A percentile compares a stretch with the other conserved stretches of the same genome.
phyloP scores from a whole-genome alignment of 208 protist genomes.

The Trypanosoma rangeli region DNA sequence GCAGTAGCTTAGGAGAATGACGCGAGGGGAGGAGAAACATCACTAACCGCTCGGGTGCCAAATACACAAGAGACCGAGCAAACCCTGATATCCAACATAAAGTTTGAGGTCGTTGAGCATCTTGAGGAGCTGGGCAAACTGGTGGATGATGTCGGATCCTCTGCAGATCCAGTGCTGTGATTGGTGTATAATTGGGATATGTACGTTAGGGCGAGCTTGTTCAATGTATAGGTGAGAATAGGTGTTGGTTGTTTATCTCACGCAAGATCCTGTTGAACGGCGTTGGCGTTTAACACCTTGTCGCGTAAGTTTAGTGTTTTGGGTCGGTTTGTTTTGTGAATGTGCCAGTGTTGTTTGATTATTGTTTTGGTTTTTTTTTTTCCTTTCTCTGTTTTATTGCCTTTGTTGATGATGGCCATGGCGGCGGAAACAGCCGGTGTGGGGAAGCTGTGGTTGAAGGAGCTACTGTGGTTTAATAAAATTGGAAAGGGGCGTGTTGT shows the following conservation, averaged over 20 bases:
- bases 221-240: too few species aligned
- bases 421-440: background rate
- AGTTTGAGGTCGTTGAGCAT: background rate
- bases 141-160: background rate
- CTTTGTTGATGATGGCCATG: background rate
- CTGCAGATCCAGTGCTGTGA: too few species aligned
- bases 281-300: too few species aligned
- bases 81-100: background rate
- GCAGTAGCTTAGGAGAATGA: background rate
- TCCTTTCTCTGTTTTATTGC: background rate
- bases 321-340: too few species aligned
- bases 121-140: background rate
- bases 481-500: background rate
- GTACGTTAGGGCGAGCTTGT: too few species aligned
- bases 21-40: background rate
- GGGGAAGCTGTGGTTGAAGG: background rate
- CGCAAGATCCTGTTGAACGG: too few species aligned
- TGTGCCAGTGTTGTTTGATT: too few species aligned
- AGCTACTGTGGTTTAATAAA: background rate
- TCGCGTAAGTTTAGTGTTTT: too few species aligned
- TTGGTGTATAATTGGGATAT: too few species aligned
- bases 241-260: too few species aligned
- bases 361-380: background rate
- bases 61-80: background rate
- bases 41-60: background rate